These are phyloP conservation scores for Xerocomellus dryophilus DNA, from an alignment of 768 basidiomycete species.

Conservation along the genomic window DNA sequence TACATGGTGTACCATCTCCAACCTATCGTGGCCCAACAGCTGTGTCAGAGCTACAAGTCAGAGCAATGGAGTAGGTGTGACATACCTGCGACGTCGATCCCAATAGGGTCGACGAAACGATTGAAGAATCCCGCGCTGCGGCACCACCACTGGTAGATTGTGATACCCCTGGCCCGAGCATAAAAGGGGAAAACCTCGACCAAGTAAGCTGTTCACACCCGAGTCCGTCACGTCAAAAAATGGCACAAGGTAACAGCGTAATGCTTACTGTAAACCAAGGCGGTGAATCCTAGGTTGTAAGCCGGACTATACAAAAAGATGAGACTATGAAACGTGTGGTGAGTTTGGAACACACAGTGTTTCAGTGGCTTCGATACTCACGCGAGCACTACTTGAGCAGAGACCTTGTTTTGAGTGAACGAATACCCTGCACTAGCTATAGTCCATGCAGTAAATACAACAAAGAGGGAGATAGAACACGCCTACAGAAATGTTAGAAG, in stretches of 20 bases:
- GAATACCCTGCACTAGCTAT: constrained; percentile 21
- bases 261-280: constrained; percentile 10
- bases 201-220: constrained; percentile 21
- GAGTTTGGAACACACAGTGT: not conserved
- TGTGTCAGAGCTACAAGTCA: not conserved
- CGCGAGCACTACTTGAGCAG: constrained; percentile 10
- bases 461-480: constrained; percentile 15
- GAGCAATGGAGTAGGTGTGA: not conserved
- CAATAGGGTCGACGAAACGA: constrained; percentile 19
- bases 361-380: not conserved
- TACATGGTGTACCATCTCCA: constrained; percentile 13
- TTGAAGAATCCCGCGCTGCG: constrained; percentile 31
- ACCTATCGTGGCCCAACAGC: not conserved
- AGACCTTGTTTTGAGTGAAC: constrained; percentile 1
- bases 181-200: constrained; percentile 68
- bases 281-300: constrained; percentile 12
- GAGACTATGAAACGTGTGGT: not conserved
- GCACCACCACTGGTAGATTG: constrained; percentile 58
- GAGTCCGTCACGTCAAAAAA: not conserved
- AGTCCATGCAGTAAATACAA: constrained; percentile 17
- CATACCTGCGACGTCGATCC: constrained; percentile 11
- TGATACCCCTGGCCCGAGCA: constrained; percentile 56
- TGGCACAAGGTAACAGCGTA: too few relatives aligned
- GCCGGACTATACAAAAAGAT: constrained; percentile 19
- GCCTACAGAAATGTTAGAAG: constrained; percentile 1